A percentile compares a stretch with the other conserved stretches of the same genome.
Conservation (phyloP, 345 rosid genomes). For the Cardamine chenopodiifolia region DNA sequence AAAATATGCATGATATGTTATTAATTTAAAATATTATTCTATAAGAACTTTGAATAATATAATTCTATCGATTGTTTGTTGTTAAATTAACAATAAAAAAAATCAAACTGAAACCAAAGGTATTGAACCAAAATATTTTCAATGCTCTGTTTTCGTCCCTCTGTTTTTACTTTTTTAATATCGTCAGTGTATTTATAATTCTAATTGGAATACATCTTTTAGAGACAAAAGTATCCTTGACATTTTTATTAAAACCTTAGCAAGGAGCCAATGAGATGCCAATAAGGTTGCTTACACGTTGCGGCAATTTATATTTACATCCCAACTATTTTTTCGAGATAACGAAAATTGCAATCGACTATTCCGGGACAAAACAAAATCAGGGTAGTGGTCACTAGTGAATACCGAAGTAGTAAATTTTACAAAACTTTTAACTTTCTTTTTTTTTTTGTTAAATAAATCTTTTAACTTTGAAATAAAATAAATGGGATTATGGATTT, state of each 20-base stretch:
- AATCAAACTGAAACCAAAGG: too few species aligned
- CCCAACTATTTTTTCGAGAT: conserved; percentile 15
- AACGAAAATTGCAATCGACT: neutral
- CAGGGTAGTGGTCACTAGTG: neutral
- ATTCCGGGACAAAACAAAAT: conserved; percentile 3
- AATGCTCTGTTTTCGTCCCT: neutral
- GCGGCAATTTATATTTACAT: conserved; percentile 11
- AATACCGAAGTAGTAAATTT: neutral
- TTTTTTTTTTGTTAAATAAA: too few species aligned
- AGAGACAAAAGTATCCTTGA: conserved; percentile 13
- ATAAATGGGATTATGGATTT: neutral
- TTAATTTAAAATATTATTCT: too few species aligned
- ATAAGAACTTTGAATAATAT: too few species aligned
- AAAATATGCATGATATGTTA: too few species aligned
- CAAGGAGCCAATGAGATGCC: neutral
- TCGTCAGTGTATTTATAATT: neutral
- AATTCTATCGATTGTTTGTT: too few species aligned
- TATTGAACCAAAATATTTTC: neutral
- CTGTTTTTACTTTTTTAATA: neutral
- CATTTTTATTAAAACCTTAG: neutral
- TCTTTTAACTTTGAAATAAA: neutral
- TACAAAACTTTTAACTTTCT: too few species aligned
- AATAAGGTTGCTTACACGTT: conserved; percentile 18
- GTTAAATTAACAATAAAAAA: too few species aligned
- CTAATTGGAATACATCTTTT: neutral